Evolutionary conservation across 1,284 basidiomycete species (phyloP).

Genomic region (Boletus semigastroideus): DNA sequence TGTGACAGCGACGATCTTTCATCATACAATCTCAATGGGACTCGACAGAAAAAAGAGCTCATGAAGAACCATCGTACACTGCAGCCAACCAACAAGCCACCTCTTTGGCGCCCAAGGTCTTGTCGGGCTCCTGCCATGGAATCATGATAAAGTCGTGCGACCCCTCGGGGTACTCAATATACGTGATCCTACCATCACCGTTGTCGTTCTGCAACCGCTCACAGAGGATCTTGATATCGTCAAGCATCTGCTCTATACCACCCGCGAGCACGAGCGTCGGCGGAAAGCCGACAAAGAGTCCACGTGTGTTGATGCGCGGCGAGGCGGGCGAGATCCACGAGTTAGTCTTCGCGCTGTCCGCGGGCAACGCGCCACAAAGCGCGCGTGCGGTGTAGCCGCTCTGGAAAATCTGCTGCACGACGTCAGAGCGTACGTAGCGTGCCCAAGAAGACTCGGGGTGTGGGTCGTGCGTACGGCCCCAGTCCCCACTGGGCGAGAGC

Average conservation of each 20-base stretch:
- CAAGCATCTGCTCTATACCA: conserved; percentile 1
- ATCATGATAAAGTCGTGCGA: conserved; percentile 3
- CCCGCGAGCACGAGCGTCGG: conserved; percentile 1
- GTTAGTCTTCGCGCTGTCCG: conserved; percentile 1
- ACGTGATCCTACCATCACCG: background rate
- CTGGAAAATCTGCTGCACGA: background rate
- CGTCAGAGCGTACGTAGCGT: background rate
- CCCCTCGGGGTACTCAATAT: background rate
- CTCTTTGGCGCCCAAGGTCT: conserved; percentile 1
- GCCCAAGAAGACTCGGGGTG: background rate
- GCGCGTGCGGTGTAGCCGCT: conserved; percentile 2
- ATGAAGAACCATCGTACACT: background rate
- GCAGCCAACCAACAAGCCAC: background rate
- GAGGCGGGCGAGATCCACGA: conserved; percentile 2
- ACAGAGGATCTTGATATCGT: background rate
- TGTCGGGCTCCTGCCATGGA: background rate
- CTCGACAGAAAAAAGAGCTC: no score
- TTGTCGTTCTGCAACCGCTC: conserved; percentile 1
- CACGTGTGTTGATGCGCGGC: background rate
- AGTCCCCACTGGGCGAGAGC: conserved; percentile 1
- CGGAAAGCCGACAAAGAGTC: background rate
- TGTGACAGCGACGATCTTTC: no score
- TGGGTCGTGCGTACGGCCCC: background rate
- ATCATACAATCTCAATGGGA: no score
- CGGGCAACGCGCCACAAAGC: background rate